Evolutionary conservation across 2,329 filamentous ascomycete species (phyloP).

Genomic region (Fusarium nygamai): DNA sequence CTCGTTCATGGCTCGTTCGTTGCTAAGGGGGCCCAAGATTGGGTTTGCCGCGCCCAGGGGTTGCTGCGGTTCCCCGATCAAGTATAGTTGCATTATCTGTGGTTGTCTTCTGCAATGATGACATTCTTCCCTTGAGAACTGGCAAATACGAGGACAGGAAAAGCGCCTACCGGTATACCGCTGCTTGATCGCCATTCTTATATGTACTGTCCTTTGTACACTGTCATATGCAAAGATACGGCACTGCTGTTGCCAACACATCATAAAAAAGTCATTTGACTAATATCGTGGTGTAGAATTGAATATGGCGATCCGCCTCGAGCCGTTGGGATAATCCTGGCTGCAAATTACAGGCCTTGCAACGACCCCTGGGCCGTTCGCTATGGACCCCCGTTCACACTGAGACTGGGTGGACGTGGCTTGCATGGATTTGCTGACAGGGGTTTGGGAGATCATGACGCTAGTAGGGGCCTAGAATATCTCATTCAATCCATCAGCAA

Average conservation of each 20-base stretch:
- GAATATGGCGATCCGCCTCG: constrained; percentile 13
- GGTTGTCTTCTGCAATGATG: not conserved
- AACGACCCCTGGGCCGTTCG: constrained; percentile 3
- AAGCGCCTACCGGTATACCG: not conserved
- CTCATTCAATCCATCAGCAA: not conserved
- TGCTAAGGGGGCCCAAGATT: not conserved
- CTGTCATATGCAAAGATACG: not conserved
- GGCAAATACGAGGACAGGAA: not conserved
- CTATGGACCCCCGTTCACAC: not conserved
- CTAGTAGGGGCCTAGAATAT: constrained; percentile 29
- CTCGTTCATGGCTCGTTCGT: not conserved
- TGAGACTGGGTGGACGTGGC: constrained; percentile 22
- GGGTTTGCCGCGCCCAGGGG: constrained; percentile 15
- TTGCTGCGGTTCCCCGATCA: constrained; percentile 5
- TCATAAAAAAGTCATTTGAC: constrained; percentile 1
- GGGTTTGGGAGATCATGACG: constrained; percentile 37
- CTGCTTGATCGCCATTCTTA: not conserved
- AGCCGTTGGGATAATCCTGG: constrained; percentile 25
- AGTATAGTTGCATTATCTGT: not conserved
- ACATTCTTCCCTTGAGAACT: constrained; percentile 4
- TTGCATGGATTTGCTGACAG: constrained; percentile 26
- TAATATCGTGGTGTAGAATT: not conserved
- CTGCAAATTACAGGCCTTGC: constrained; percentile 22
- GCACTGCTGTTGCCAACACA: constrained; percentile 1
- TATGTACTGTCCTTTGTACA: not conserved